phyloP scores from a whole-genome alignment of 495 filamentous ascomycete genomes.

The Cercophora samala region DNA sequence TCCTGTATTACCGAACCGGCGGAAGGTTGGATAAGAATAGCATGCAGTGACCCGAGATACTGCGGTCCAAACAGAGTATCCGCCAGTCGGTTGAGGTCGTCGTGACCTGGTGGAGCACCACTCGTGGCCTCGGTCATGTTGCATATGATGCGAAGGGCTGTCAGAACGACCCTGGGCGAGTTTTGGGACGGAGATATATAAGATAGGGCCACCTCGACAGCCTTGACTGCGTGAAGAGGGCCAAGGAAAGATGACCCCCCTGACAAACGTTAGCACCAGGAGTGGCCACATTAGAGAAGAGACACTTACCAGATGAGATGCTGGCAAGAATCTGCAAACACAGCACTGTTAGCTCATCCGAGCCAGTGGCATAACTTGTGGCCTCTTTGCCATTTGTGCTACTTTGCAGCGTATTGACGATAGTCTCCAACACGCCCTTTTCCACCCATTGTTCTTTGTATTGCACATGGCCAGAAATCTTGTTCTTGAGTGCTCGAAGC shows the following conservation, averaged over 20 bases:
- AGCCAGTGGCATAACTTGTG: conserved; percentile 24
- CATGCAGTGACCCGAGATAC: conserved; percentile 55
- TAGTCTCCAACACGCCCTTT: conserved; percentile 62
- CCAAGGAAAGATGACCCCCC: conserved; percentile 76
- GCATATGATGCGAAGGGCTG: conserved; percentile 70
- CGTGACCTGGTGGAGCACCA: conserved; percentile 34
- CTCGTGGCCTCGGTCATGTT: conserved; percentile 65
- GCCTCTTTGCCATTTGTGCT: conserved; percentile 40
- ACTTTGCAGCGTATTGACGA: conserved; percentile 58
- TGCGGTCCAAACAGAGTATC: conserved; percentile 60
- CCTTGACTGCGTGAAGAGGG: conserved; percentile 64
- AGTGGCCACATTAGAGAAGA: neutral
- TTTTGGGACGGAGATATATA: conserved; percentile 61
- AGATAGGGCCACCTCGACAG: conserved; percentile 63
- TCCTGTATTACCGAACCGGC: conserved; percentile 49
- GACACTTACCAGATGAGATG: conserved; percentile 70
- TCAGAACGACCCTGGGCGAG: conserved; percentile 61
- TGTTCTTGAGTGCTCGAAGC: conserved; percentile 77
- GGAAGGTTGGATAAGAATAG: conserved; percentile 62
- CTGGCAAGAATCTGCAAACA: conserved; percentile 77
- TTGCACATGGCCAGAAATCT: conserved; percentile 82
- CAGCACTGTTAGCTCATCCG: conserved; percentile 54
- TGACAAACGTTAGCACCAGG: conserved; percentile 36
- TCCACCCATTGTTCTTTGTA: conserved; percentile 75
- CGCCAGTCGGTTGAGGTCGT: conserved; percentile 46